Conservation (phyloP, 805 yeast genomes). For the Sungouiozyma ichnusensis region DNA sequence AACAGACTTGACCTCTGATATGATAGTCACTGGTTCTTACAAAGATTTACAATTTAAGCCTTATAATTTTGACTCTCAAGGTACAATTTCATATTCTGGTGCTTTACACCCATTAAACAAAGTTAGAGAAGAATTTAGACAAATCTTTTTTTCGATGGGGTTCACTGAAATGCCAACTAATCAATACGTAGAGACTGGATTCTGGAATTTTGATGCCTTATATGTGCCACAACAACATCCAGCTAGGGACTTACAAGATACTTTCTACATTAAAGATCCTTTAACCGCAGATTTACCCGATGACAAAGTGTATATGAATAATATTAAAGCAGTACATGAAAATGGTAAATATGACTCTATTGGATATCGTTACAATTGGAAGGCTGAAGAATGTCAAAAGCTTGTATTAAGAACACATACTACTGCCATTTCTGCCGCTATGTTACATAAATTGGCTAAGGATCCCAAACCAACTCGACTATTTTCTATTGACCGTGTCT, state of each 20-base stretch:
- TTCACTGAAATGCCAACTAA: slow-evolving; percentile 98
- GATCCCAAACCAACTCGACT: slow-evolving; percentile 85
- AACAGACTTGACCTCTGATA: slow-evolving; percentile 90
- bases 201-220: slow-evolving; percentile 97
- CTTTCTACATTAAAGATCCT: slow-evolving; percentile 95
- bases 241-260: slow-evolving; percentile 97
- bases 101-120: slow-evolving; percentile 94
- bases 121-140: slow-evolving; percentile 95
- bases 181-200: slow-evolving; percentile 95
- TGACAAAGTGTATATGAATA: slow-evolving; percentile 68
- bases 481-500: slow-evolving; percentile 94
- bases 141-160: slow-evolving; percentile 95
- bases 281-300: slow-evolving; percentile 67
- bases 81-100: slow-evolving; percentile 76
- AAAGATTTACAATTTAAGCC: slow-evolving; percentile 78
- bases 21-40: slow-evolving; percentile 80
- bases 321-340: slow-evolving; percentile 77
- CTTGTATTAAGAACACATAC: slow-evolving; percentile 96
- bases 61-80: slow-evolving; percentile 93
- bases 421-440: slow-evolving; percentile 82
- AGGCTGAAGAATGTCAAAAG: slow-evolving; percentile 76
- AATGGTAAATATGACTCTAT: slow-evolving; percentile 86
- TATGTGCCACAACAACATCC: slow-evolving; percentile 99
- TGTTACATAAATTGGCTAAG: slow-evolving; percentile 78
- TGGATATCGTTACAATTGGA: slow-evolving; percentile 98